Conservation (phyloP, 2,329 filamentous ascomycete genomes). For the Truncatella angustata region DNA sequence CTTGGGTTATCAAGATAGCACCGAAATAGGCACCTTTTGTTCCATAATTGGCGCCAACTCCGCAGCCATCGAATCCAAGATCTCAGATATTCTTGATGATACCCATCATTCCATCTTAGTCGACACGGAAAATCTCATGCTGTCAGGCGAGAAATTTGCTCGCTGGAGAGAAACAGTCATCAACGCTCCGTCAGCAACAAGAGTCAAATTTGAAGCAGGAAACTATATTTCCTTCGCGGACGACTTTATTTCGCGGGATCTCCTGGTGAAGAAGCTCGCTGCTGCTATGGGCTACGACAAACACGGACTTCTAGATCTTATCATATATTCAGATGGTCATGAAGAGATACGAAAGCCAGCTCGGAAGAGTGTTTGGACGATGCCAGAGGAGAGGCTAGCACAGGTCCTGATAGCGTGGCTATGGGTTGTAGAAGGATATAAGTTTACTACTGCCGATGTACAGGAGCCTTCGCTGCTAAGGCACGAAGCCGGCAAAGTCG, state of each 20-base stretch:
- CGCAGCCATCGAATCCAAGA: not conserved
- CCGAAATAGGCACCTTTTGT: not conserved
- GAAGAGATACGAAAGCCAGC: slow-evolving; percentile 4
- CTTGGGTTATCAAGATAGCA: not conserved
- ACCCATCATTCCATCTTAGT: not conserved
- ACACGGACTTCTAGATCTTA: not conserved
- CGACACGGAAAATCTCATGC: not conserved
- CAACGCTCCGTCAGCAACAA: not conserved
- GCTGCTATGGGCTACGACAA: slow-evolving; percentile 2
- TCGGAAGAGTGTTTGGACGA: slow-evolving; percentile 5
- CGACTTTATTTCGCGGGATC: not conserved
- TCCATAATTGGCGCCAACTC: not conserved
- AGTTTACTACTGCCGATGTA: not conserved
- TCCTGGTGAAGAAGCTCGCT: not conserved
- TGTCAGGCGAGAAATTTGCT: slow-evolving; percentile 1
- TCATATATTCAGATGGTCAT: not conserved
- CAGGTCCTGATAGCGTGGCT: not conserved
- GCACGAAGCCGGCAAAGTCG: not conserved
- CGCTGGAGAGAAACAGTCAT: not conserved
- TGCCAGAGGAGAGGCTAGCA: not conserved
- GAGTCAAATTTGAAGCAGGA: not conserved
- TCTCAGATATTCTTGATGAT: not conserved
- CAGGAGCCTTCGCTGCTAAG: not conserved
- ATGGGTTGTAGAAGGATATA: not conserved
- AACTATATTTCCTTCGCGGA: not conserved